These are phyloP conservation scores for Komagataella mondaviorum DNA, from an alignment of 805 yeast species.

Conservation along the genomic window DNA sequence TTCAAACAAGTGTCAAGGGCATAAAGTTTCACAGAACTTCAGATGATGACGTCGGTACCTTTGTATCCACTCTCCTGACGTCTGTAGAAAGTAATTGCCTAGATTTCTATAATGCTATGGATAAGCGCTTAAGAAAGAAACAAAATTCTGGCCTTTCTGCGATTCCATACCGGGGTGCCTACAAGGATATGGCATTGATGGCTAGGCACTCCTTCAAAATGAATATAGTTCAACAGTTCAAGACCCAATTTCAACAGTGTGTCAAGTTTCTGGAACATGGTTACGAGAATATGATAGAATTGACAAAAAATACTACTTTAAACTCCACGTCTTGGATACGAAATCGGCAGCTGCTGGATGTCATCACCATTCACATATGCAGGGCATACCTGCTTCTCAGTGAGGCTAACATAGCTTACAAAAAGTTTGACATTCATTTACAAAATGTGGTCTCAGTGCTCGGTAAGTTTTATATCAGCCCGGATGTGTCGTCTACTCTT, in stretches of 20 bases:
- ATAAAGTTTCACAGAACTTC: background rate
- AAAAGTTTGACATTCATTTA: constrained; percentile 54
- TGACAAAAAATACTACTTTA: constrained; percentile 16
- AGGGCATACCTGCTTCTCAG: constrained; percentile 46
- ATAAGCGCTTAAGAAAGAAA: background rate
- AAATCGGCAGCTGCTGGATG: constrained; percentile 39
- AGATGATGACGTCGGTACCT: background rate
- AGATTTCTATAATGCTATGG: background rate
- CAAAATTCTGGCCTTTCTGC: background rate
- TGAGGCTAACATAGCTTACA: constrained; percentile 43
- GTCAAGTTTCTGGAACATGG: constrained; percentile 37
- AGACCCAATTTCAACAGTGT: constrained; percentile 32
- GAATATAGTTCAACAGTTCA: constrained; percentile 35
- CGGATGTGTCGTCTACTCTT: constrained; percentile 15
- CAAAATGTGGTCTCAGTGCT: constrained; percentile 29
- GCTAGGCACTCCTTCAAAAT: constrained; percentile 38
- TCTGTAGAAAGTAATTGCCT: background rate
- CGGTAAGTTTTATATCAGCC: constrained; percentile 13
- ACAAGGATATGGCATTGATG: constrained; percentile 6
- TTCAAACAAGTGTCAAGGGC: background rate
- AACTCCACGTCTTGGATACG: constrained; percentile 24
- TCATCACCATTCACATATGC: constrained; percentile 47
- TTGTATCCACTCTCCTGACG: background rate
- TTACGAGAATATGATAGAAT: constrained; percentile 33
- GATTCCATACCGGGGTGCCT: background rate